Evolutionary conservation across 164 flowering plant genomes (phyloP), one percentile per base, ranked within the genome.

Genomic region (Magnolia kwangsiensis): DNA sequence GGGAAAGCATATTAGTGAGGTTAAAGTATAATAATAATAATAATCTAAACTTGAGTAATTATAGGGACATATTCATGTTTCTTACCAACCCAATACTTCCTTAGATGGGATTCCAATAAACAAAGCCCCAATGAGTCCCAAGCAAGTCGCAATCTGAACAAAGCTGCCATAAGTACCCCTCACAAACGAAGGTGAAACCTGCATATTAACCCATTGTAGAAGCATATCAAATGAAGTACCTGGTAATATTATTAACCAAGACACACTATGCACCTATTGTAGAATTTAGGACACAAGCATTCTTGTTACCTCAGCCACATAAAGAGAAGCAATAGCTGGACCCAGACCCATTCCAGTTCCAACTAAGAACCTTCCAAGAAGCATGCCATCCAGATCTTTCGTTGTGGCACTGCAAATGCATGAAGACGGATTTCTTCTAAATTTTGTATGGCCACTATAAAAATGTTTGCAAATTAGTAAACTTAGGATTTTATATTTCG

Each of bases 101-200:
- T 88, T 94, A 14, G 83, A 89, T 49, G 99, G 98, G 79, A 92
- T 88, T 81, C 99, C 99, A 31, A 94, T 81, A 27, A 94, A 79
- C 4, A 96, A 84, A 77, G 99, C 83, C 3, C 75, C 89, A 88
- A 90, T 82, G 58, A 96, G 87, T 75, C 99, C 99, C 76, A 96
- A 88, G 80, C 99, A 94, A 23, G 98, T 92, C 65, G 98, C 96
- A 73, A 96, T 91, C 82, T 96, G 99, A 80, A 91, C 89, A 78
- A 92, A 91, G 83, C 96, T 89, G 70, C 99, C 99, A 79, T 90
- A 94, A 58, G 99, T 96, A 75, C 98, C 99, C 82, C 99, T 88
- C 76, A 96, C 94, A 86, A 71, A 88, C 64, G 99, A 82, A 75
- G 99, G 86, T 67, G 86, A 83, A 73, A 83, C 84, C 83, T 83